phyloP scores from a whole-genome alignment of 2,329 filamentous ascomycete genomes.

The Zarea fungicola region DNA sequence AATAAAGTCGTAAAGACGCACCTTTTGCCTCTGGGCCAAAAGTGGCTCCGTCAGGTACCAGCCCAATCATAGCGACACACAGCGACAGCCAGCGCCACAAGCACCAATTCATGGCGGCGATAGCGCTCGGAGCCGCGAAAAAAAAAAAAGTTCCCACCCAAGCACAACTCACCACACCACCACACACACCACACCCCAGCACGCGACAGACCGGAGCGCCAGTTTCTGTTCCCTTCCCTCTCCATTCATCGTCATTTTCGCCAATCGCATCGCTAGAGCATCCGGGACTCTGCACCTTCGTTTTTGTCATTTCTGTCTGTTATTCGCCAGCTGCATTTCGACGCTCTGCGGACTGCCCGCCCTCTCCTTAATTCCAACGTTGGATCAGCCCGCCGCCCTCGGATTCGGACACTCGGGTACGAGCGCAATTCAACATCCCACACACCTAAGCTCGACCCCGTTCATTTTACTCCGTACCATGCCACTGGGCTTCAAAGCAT shows the following conservation, averaged over 20 bases:
- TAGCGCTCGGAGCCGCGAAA: conserved; percentile 14
- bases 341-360: too few relatives aligned
- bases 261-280: conserved; percentile 2
- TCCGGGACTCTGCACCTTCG: not conserved
- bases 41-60: conserved; percentile 13
- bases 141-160: conserved; percentile 9
- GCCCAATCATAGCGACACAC: conserved; percentile 10
- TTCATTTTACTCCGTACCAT: not conserved
- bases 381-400: too few relatives aligned
- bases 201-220: not conserved
- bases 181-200: not conserved
- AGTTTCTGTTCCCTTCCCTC: not conserved
- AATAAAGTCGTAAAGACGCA: too few relatives aligned
- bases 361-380: too few relatives aligned
- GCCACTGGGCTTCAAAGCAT: conserved; percentile 14
- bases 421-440: too few relatives aligned
- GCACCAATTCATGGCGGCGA: conserved; percentile 9
- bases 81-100: conserved; percentile 6
- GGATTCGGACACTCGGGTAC: not conserved
- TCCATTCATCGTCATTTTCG: not conserved
- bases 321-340: not conserved
- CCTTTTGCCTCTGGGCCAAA: too few relatives aligned
- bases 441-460: not conserved
- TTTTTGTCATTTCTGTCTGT: not conserved
- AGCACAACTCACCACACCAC: not conserved